phyloP scores from a whole-genome alignment of 225 moss, liverwort and hornwort species.

The Bryum argenteum region DNA sequence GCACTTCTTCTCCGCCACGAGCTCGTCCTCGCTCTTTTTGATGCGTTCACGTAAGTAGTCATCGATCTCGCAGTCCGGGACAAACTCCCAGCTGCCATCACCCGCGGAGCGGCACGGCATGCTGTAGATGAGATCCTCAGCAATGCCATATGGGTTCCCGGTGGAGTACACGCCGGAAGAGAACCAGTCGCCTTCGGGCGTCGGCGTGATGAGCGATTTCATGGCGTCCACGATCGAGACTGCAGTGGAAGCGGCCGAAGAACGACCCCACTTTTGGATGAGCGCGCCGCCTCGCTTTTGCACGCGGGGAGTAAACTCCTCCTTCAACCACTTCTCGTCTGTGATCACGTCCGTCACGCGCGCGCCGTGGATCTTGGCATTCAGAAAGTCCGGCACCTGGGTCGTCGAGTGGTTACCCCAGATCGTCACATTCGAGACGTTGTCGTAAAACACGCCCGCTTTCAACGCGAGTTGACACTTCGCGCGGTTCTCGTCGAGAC shows the following conservation, averaged over 20 bases:
- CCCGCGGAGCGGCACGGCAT: constrained; percentile 90
- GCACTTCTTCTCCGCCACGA: constrained; percentile 81
- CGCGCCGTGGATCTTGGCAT: constrained; percentile 81
- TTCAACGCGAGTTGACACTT: constrained; percentile 95
- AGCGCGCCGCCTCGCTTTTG: constrained; percentile 90
- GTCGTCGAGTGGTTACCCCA: constrained; percentile 99
- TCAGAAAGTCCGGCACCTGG: constrained; percentile 95
- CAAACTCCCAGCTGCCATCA: constrained; percentile 87
- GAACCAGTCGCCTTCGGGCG: constrained; percentile 89
- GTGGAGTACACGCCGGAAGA: constrained; percentile 80
- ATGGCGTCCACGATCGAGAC: constrained; percentile 92
- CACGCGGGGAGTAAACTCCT: constrained; percentile 88
- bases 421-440: constrained; percentile 91
- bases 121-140: constrained; percentile 86
- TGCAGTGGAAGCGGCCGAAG: constrained; percentile 95
- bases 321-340: constrained; percentile 85
- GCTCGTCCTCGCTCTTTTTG: constrained; percentile 82
- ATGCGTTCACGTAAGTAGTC: constrained; percentile 76
- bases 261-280: constrained; percentile 93
- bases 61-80: constrained; percentile 62
- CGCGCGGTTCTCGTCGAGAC: constrained; percentile 94
- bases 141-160: constrained; percentile 89
- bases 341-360: constrained; percentile 79
- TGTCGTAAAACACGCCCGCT: constrained; percentile 94
- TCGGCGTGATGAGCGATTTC: constrained; percentile 79